Conservation (phyloP, 1,284 basidiomycete genomes). For the Puccinia triticina region DNA sequence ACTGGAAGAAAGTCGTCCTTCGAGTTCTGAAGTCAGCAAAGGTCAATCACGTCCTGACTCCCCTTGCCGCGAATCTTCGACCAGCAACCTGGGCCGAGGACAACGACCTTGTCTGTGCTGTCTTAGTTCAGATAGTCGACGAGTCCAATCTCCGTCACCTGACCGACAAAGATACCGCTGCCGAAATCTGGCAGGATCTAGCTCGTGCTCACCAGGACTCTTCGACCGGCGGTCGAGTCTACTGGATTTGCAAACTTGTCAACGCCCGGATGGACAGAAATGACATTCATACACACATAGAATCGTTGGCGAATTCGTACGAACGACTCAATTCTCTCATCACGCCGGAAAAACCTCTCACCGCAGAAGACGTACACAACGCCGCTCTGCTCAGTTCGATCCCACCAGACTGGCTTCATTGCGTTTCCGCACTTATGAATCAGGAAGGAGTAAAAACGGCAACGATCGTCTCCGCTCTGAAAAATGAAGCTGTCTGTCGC, state of each 20-base stretch:
- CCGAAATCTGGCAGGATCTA: conserved; percentile 6
- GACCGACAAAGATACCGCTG: background rate
- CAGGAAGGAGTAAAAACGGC: background rate
- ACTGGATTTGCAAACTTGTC: background rate
- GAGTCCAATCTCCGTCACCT: background rate
- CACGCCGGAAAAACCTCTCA: background rate
- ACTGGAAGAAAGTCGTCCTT: background rate
- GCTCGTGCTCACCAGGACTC: conserved; percentile 8
- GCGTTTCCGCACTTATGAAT: background rate
- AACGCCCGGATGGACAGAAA: no score
- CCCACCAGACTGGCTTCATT: background rate
- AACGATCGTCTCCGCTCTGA: background rate
- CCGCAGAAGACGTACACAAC: background rate
- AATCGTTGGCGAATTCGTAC: no score
- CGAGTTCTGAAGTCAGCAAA: background rate
- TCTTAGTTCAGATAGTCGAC: background rate
- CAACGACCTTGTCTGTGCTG: no score
- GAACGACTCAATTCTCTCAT: no score
- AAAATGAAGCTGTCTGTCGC: background rate
- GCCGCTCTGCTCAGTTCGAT: background rate
- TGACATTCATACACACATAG: no score
- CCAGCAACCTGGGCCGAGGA: background rate
- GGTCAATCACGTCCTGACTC: background rate
- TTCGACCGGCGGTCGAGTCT: background rate
- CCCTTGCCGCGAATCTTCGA: background rate